Conservation (phyloP, 106 monocot species). For the Cymbidium sinense region DNA sequence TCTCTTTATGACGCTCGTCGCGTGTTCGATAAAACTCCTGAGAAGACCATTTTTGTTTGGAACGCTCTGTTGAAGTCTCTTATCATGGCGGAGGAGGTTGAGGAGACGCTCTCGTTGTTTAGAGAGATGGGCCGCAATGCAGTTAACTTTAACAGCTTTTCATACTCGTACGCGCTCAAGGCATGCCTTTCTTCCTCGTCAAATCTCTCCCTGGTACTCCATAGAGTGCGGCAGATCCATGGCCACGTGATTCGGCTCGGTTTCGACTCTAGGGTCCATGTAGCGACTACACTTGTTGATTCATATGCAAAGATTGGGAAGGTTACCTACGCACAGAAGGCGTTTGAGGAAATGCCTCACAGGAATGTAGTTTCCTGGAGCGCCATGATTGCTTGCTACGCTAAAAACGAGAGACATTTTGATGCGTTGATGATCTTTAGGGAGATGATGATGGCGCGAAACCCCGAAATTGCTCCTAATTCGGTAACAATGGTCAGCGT, state of each 20-base stretch:
- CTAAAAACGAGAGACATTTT: constrained; percentile 49
- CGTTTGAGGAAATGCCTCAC: constrained; percentile 53
- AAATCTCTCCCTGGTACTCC: neutral
- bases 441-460: constrained; percentile 39
- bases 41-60: constrained; percentile 60
- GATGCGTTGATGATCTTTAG: constrained; percentile 57
- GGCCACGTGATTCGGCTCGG: constrained; percentile 35
- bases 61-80: constrained; percentile 68
- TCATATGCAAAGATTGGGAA: constrained; percentile 66
- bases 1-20: constrained; percentile 38
- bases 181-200: constrained; percentile 49
- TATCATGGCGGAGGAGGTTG: constrained; percentile 31
- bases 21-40: constrained; percentile 58
- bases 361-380: constrained; percentile 85
- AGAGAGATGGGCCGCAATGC: constrained; percentile 39
- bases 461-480: constrained; percentile 38
- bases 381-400: constrained; percentile 82
- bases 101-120: constrained; percentile 41
- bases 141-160: constrained; percentile 50
- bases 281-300: constrained; percentile 73
- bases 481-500: constrained; percentile 72
- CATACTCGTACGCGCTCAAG: constrained; percentile 63
- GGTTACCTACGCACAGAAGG: constrained; percentile 20
- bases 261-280: constrained; percentile 36
- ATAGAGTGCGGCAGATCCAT: constrained; percentile 49